These are phyloP conservation scores for Cyberlindnera lachancei DNA, from an alignment of 805 yeast species.

Conservation along the genomic window DNA sequence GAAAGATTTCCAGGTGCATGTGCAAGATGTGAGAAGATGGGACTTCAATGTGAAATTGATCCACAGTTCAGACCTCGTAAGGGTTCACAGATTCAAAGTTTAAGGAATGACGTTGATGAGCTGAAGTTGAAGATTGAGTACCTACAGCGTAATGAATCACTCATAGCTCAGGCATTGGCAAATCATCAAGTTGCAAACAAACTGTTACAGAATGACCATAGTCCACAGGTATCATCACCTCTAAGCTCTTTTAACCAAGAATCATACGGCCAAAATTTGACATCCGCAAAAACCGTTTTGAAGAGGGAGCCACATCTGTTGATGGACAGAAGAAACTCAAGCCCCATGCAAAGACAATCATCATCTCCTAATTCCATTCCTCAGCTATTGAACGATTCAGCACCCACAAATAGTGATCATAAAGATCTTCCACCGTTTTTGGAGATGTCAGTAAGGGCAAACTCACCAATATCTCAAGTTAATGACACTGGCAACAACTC, in stretches of 20 bases:
- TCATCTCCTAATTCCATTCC: conserved; percentile 23
- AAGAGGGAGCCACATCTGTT: conserved; percentile 38
- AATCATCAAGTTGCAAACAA: conserved; percentile 9
- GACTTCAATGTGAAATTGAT: conserved; percentile 76
- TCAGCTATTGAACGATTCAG: conserved; percentile 35
- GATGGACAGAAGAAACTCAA: conserved; percentile 25
- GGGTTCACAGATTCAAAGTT: conserved; percentile 80
- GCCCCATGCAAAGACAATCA: conserved; percentile 18
- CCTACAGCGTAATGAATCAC: conserved; percentile 55
- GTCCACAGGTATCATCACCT: conserved; percentile 18
- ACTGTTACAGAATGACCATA: conserved; percentile 8
- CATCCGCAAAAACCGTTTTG: conserved; percentile 35
- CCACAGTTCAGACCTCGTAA: conserved; percentile 88
- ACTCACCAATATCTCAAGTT: conserved; percentile 8
- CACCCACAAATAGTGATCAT: conserved; percentile 29
- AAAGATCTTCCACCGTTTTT: conserved; percentile 35
- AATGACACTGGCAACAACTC: conserved; percentile 9
- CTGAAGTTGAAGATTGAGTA: conserved; percentile 64
- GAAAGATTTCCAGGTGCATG: conserved; percentile 79
- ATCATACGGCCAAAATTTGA: conserved; percentile 13
- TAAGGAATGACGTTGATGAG: conserved; percentile 81
- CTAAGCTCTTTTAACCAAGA: conserved; percentile 6
- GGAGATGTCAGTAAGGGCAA: conserved; percentile 34
- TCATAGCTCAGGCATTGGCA: conserved; percentile 56
- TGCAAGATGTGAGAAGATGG: conserved; percentile 74